Base-by-base conservation (phyloP, 2,329 filamentous ascomycete genomes). In the Calonectria pteridis region DNA sequence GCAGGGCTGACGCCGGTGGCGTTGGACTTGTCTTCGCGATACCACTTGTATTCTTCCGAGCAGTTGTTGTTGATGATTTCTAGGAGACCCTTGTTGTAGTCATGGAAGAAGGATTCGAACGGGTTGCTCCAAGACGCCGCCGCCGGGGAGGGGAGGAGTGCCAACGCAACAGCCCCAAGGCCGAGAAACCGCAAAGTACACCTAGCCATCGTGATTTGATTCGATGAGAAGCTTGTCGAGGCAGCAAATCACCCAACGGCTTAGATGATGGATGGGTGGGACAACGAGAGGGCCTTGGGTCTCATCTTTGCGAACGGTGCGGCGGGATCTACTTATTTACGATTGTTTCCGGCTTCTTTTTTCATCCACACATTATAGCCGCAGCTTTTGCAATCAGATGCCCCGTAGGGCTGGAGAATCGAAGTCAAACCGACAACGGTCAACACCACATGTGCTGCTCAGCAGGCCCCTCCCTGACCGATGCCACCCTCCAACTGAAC, bases 51-150 rank as follows among this genome's bases (percentile, higher is more conserved):
- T 31, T 67, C 46, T 9, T 66, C 49, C 9, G 58, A 69, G 26
- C 64, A 72, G 18, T 72, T 51, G 20, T 67, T 72, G 18, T 62
- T 29, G n/a, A 73, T 49, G 28, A 68, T 68, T 2, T 59, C 69
- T 28, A 50, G 68, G 43, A 73, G 64, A 6, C 69, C 69, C 6
- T 35, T n/a, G 49, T 63, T 67, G 26, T 68, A 68, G 6, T 33
- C 31, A 40, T 43, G 18, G 40, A 63, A 73, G 46, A 72, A 73
- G 29, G 18, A 16, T 9, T 73, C 69, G 37, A 64, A 26, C 7
- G 65, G 72, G 33, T 74, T 68, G 2, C 1, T 11, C 72, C 63
- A 72, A 29, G 26, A 49, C 10, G 72, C 68, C 7, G 64, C 37
- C 10, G 28, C 72, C 14, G 69, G 72, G 9, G 46, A 28, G 11